Base-by-base conservation (phyloP, 805 yeast species). In the Zygotorulaspora chibaensis region DNA sequence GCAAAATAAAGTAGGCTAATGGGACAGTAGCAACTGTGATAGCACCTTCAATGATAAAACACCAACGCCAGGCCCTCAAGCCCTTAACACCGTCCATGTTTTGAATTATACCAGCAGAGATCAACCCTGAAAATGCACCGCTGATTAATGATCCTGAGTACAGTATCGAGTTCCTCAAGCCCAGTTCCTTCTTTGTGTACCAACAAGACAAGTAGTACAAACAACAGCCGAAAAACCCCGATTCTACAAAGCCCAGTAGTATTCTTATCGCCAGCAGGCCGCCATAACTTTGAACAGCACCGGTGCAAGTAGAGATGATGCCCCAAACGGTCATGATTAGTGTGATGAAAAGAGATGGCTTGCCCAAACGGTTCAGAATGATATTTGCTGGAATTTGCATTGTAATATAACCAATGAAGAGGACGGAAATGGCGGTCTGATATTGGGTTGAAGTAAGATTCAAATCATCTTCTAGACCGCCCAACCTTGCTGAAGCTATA, bases 11-110 rank as follows among this genome's bases (percentile, higher is more conserved):
- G 57, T 73, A 74, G 7, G 77, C 73, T 38, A 73, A 45, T 6
- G 76, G 67, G 35, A 76, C 72, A 38, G 70, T 53, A 38, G 66
- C 65, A 43, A 75, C 72, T 9, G 84, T 79, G 45, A 75, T 68
- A 2, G 70, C 68, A 35, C 84, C 84, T 59, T 77, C 82, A 37
- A 79, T 73, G 40, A 77, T 65, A 52, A 79, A 79, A 35, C 78
- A 69, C 74, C 78, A 79, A 56, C 79, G 66, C 83, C 83, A 79
- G 10, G 74, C 67, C 39, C 71, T 62, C 25, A 72, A 53, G 12
- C 78, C 76, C 16, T 63, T 62, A 29, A 45, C 55, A 6, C 73
- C 72, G 42, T 72, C 73, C 64, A 71, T 59, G 39, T 66, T 63
- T 34, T 73, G 61, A 38, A 76, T 62, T 40, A 77, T 76, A 29